Conservation (phyloP, 306 rosid species). For the Clitoria ternatea region DNA sequence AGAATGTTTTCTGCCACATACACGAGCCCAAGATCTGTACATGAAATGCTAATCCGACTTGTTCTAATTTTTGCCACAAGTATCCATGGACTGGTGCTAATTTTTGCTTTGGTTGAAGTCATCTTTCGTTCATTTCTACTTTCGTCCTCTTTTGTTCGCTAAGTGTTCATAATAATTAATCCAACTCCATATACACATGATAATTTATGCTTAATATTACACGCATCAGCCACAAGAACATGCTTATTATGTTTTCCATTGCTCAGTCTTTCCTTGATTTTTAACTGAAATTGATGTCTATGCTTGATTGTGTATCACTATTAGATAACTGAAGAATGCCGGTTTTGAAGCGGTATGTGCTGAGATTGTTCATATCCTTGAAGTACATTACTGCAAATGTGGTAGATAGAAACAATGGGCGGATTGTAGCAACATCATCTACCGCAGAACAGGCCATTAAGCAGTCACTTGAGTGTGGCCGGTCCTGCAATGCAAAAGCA, state of each 20-base stretch:
- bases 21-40: background rate
- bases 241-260: background rate
- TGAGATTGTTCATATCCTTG: slow-evolving; percentile 77
- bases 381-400: slow-evolving; percentile 90
- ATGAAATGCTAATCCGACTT: background rate
- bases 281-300: background rate
- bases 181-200: background rate
- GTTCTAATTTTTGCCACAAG: background rate
- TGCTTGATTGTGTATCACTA: background rate
- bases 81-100: background rate
- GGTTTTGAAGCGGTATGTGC: slow-evolving; percentile 65
- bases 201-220: background rate
- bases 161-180: background rate
- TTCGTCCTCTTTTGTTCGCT: background rate
- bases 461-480: slow-evolving; percentile 76
- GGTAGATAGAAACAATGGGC: slow-evolving; percentile 76
- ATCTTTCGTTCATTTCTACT: background rate
- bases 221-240: background rate
- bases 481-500: slow-evolving; percentile 89
- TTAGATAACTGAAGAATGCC: slow-evolving; percentile 52
- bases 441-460: slow-evolving; percentile 72
- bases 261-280: background rate
- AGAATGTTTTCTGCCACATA: background rate
- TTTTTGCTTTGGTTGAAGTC: background rate
- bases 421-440: slow-evolving; percentile 72